phyloP scores from a whole-genome alignment of 176 grass and related monocot genomes.

The Cymbopogon citratus region DNA sequence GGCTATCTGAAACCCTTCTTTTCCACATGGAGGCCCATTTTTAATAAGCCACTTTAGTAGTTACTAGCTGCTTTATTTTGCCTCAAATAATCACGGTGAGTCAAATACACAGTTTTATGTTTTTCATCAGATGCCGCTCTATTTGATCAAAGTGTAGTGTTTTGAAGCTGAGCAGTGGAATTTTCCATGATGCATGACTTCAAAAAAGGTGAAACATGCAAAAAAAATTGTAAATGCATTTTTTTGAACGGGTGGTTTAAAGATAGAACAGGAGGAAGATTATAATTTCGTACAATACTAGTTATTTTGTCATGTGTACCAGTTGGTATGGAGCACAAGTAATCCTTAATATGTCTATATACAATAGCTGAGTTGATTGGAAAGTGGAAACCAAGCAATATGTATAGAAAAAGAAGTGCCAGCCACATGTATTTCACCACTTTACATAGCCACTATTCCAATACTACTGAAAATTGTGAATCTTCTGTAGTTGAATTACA shows the following conservation, averaged over 20 bases:
- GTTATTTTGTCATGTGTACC: no score
- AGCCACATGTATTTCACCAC: no score
- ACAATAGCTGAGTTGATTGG: background rate
- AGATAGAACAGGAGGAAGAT: no score
- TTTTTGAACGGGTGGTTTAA: background rate
- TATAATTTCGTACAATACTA: no score
- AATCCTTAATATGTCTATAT: background rate
- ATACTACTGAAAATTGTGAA: background rate
- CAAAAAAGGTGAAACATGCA: background rate
- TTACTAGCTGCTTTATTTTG: background rate
- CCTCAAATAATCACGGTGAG: background rate
- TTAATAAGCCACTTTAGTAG: constrained; percentile 12
- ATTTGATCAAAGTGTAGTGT: background rate
- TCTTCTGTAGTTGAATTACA: background rate
- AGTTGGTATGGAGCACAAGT: background rate
- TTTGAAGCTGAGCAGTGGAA: background rate
- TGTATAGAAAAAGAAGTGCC: background rate
- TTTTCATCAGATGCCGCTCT: background rate
- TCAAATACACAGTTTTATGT: background rate
- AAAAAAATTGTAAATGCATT: background rate
- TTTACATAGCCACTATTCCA: background rate
- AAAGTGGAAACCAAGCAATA: constrained; percentile 13
- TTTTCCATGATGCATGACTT: background rate
- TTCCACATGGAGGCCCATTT: background rate
- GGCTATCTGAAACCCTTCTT: constrained; percentile 25